Evolutionary conservation across 306 rosid genomes (phyloP).

Genomic region (Quercus berberidifolia): DNA sequence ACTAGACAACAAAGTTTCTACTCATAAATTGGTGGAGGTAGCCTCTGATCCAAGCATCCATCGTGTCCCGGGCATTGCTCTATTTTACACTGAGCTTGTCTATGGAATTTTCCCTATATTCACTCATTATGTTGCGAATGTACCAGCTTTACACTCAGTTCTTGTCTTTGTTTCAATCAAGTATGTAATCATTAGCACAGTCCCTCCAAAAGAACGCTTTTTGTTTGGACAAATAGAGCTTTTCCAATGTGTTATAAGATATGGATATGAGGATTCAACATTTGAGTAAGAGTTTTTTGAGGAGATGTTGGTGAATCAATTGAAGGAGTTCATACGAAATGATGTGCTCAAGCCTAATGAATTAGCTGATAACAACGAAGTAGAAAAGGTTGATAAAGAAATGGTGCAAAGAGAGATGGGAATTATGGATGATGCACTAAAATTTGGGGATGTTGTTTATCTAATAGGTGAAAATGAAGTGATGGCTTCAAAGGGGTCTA

Average conservation of each 20-base stretch:
- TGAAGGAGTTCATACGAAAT: slow-evolving; percentile 38
- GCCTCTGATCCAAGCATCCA: neutral
- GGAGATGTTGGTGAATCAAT: slow-evolving; percentile 31
- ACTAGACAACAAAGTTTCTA: slow-evolving; percentile 46
- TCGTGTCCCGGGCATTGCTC: slow-evolving; percentile 48
- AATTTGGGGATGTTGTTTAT: slow-evolving; percentile 50
- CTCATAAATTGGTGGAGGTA: slow-evolving; percentile 33
- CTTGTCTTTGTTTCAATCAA: too few relatives aligned
- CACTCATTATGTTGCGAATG: slow-evolving; percentile 49
- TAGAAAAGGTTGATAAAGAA: neutral
- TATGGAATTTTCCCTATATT: slow-evolving; percentile 65
- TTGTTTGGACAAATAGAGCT: slow-evolving; percentile 55
- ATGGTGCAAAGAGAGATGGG: slow-evolving; percentile 26
- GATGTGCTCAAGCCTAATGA: neutral
- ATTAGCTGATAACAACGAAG: neutral
- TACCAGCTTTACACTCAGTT: slow-evolving; percentile 32
- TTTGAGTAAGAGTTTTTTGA: slow-evolving; percentile 51
- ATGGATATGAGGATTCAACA: slow-evolving; percentile 55
- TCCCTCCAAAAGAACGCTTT: too few relatives aligned
- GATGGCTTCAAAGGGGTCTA: slow-evolving; percentile 40
- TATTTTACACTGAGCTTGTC: slow-evolving; percentile 76
- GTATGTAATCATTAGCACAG: too few relatives aligned
- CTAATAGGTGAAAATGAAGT: slow-evolving; percentile 66
- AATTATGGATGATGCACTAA: slow-evolving; percentile 36
- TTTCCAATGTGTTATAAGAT: slow-evolving; percentile 57